Evolutionary conservation across 768 basidiomycete species (phyloP).

Genomic region (Tricholoma furcatifolium): DNA sequence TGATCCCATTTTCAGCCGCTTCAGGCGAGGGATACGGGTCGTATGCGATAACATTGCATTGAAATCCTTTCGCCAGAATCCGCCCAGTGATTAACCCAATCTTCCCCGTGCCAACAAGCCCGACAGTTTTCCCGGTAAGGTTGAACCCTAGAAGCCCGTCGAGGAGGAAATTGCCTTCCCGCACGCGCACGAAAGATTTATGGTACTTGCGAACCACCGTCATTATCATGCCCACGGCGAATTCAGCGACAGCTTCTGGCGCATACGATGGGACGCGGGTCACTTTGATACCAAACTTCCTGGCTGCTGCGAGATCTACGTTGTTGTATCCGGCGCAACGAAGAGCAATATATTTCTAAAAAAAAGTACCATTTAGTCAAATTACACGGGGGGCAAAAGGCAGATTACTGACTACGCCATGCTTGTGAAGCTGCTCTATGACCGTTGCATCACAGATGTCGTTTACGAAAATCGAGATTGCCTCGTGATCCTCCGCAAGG

Average conservation of each 20-base stretch:
- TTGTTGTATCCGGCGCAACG: constrained; percentile 45
- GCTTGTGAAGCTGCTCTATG: constrained; percentile 27
- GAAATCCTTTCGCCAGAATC: constrained; percentile 39
- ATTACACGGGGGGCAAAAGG: not conserved
- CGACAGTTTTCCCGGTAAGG: constrained; percentile 40
- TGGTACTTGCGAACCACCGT: constrained; percentile 46
- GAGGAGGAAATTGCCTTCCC: constrained; percentile 45
- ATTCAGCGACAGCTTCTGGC: constrained; percentile 44
- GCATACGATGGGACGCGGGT: constrained; percentile 43
- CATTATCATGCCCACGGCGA: constrained; percentile 45
- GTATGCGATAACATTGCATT: constrained; percentile 37
- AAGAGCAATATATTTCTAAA: constrained; percentile 38
- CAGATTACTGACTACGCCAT: constrained; percentile 32
- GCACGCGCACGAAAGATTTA: constrained; percentile 44
- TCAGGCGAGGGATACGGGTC: constrained; percentile 35
- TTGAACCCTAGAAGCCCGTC: constrained; percentile 43
- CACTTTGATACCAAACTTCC: constrained; percentile 32
- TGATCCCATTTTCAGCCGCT: constrained; percentile 36
- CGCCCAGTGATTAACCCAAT: constrained; percentile 42
- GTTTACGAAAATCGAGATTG: constrained; percentile 43
- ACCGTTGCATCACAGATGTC: constrained; percentile 37
- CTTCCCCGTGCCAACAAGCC: constrained; percentile 42
- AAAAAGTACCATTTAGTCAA: not conserved
- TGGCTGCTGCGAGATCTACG: constrained; percentile 34
- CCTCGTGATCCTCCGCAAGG: constrained; percentile 36